A percentile compares a stretch with the other conserved stretches of the same genome.
phyloP scores from a whole-genome alignment of 768 basidiomycete genomes.

The Kwoniella sp. region DNA sequence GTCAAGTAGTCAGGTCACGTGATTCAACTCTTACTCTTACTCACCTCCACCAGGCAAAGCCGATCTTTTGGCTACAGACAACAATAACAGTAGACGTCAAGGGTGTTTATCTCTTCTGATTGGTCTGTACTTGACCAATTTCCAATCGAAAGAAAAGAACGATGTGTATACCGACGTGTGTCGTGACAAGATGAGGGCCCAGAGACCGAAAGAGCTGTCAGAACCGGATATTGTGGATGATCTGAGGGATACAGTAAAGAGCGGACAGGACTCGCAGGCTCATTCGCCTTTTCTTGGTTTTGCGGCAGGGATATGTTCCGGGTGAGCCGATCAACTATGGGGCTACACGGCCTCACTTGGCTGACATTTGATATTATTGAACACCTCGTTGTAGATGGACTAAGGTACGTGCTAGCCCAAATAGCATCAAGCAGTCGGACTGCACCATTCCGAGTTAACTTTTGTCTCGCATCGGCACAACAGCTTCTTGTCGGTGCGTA shows the following conservation, averaged over 20 bases:
- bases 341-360: too few species aligned
- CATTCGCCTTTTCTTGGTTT: slow-evolving; percentile 48
- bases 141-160: too few species aligned
- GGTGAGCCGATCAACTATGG: slow-evolving; percentile 31
- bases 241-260: slow-evolving; percentile 1
- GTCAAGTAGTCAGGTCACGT: background rate
- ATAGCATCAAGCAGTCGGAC: background rate
- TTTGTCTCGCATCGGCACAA: too few species aligned
- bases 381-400: slow-evolving; percentile 34
- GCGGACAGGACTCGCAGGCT: slow-evolving; percentile 5
- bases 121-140: too few species aligned
- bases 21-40: too few species aligned
- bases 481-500: slow-evolving; percentile 23
- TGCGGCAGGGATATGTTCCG: slow-evolving; percentile 49
- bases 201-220: slow-evolving; percentile 22
- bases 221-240: slow-evolving; percentile 22
- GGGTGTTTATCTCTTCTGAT: too few species aligned
- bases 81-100: too few species aligned
- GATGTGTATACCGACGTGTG: too few species aligned
- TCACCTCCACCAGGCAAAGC: background rate
- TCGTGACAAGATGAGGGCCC: background rate
- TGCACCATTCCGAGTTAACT: too few species aligned
- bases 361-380: background rate
- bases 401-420: slow-evolving; percentile 20
- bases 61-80: background rate